Conservation (phyloP, 345 rosid genomes). For the Euphorbia lathyris region DNA sequence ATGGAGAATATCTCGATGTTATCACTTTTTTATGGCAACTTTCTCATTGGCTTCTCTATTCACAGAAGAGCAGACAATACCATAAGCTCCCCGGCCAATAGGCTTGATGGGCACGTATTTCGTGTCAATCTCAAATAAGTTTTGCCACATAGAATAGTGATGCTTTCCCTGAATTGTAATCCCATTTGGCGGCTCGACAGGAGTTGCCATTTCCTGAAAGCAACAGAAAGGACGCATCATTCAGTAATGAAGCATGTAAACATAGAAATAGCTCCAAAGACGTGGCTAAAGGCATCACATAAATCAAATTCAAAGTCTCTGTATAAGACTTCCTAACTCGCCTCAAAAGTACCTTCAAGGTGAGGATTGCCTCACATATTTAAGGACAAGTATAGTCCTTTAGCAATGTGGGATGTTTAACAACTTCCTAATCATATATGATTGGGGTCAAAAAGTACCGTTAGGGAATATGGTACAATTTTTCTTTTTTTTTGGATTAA, state of each 20-base stretch:
- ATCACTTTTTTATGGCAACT: constrained; percentile 81
- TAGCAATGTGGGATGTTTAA: no score
- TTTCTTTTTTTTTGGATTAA: no score
- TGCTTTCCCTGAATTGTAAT: constrained; percentile 53
- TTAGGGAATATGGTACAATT: not conserved
- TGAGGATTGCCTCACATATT: no score
- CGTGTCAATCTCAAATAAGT: constrained; percentile 76
- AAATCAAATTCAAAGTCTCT: no score
- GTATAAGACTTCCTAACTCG: no score
- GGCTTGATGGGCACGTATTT: constrained; percentile 84
- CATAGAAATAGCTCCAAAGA: not conserved
- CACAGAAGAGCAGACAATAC: constrained; percentile 70
- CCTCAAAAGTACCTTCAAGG: no score
- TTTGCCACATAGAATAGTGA: constrained; percentile 79
- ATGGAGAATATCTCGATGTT: no score
- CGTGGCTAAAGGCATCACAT: not conserved
- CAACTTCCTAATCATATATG: not conserved
- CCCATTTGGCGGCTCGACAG: constrained; percentile 83
- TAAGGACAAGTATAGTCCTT: no score
- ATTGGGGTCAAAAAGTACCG: no score
- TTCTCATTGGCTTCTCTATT: constrained; percentile 61
- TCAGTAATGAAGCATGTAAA: not conserved
- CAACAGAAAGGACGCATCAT: not conserved
- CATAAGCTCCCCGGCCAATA: constrained; percentile 78
- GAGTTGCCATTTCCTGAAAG: constrained; percentile 60